Evolutionary conservation across 768 basidiomycete species (phyloP).

Genomic region (Lentinula edodes): DNA sequence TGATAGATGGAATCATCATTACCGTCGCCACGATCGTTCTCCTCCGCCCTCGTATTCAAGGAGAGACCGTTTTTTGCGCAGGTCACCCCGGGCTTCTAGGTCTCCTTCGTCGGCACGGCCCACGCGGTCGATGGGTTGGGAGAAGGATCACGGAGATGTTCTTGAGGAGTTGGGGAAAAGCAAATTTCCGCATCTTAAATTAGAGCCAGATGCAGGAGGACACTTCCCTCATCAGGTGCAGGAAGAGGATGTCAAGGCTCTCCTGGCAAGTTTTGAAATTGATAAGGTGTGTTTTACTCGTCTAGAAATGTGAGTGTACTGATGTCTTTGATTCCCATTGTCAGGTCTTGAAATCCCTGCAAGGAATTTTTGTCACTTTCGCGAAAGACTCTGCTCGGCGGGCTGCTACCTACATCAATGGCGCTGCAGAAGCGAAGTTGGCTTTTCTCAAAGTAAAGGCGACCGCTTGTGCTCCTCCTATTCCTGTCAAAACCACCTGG

Average conservation of each 20-base stretch:
- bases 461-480: conserved; percentile 40
- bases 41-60: neutral
- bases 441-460: conserved; percentile 56
- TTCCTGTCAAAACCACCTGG: conserved; percentile 43
- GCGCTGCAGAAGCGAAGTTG: conserved; percentile 40
- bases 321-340: neutral
- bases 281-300: conserved; percentile 52
- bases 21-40: conserved; percentile 10
- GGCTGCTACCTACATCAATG: conserved; percentile 59
- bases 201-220: conserved; percentile 40
- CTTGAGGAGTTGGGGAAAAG: conserved; percentile 52
- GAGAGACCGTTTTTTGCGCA: neutral
- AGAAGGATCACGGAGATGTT: conserved; percentile 34
- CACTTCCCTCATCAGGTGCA: conserved; percentile 41
- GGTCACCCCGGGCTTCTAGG: conserved; percentile 12
- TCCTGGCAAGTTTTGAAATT: conserved; percentile 67
- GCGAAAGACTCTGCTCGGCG: conserved; percentile 57
- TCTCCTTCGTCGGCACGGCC: conserved; percentile 22
- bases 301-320: too few species aligned
- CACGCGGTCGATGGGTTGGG: conserved; percentile 18
- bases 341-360: conserved; percentile 65
- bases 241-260: conserved; percentile 64
- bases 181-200: conserved; percentile 59
- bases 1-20: neutral
- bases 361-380: conserved; percentile 83